phyloP scores from a whole-genome alignment of 2,329 filamentous ascomycete species.

The Microsporum ferrugineum region DNA sequence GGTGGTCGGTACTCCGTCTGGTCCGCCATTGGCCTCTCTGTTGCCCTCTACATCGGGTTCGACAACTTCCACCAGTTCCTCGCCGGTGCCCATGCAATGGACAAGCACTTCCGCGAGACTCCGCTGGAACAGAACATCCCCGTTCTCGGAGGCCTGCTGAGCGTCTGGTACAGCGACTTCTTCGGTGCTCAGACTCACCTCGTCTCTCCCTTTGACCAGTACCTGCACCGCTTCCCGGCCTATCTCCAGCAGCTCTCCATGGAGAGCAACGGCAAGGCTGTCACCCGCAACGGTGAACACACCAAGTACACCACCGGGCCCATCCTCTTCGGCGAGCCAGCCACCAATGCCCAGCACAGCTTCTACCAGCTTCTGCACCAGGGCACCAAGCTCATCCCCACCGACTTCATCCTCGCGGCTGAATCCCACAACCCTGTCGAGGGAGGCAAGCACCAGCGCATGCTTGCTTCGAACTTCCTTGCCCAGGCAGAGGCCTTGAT shows the following conservation, averaged over 20 bases:
- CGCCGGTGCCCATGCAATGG: conserved; percentile 89
- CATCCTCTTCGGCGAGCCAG: conserved; percentile 94
- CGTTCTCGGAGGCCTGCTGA: conserved; percentile 78
- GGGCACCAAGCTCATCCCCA: conserved; percentile 95
- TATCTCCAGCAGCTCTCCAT: conserved; percentile 99
- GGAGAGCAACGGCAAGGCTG: conserved; percentile 98
- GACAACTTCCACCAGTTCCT: conserved; percentile 98
- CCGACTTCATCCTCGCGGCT: conserved; percentile 94
- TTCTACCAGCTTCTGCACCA: conserved; percentile 99
- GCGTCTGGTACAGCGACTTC: conserved; percentile 98
- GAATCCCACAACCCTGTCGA: conserved; percentile 94
- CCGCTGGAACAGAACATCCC: conserved; percentile 94
- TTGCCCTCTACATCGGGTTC: conserved; percentile 87
- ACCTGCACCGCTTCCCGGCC: conserved; percentile 95
- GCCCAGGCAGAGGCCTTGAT: conserved; percentile 41
- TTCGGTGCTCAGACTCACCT: conserved; percentile 97
- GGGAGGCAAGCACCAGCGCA: conserved; percentile 79
- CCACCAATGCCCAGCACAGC: conserved; percentile 98
- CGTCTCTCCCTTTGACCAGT: conserved; percentile 96
- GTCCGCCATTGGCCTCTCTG: conserved; percentile 93
- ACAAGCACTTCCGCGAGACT: conserved; percentile 90
- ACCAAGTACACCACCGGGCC: conserved; percentile 97
- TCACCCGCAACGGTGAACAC: conserved; percentile 74
- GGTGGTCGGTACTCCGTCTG: conserved; percentile 97
- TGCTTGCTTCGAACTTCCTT: conserved; percentile 43